These are phyloP conservation scores for Phytophthora cactorum DNA, from an alignment of 352 stramenopile species.

Conservation along the genomic window DNA sequence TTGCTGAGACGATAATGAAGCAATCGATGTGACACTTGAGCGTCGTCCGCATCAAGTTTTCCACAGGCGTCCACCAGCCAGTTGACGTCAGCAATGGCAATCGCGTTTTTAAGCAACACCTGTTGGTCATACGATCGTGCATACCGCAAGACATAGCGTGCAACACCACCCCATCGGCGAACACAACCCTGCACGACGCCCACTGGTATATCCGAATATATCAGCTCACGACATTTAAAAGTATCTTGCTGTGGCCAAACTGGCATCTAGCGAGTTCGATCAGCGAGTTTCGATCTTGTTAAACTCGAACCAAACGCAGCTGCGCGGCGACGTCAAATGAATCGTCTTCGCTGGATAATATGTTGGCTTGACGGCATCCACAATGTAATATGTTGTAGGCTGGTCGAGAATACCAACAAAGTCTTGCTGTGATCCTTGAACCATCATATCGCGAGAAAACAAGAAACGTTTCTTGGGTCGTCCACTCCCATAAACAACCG, in stretches of 20 bases:
- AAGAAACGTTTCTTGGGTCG: constrained; percentile 7
- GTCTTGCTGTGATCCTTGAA: constrained; percentile 27
- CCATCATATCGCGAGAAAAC: constrained; percentile 12
- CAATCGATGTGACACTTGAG: too few relatives aligned
- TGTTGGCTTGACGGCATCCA: neutral
- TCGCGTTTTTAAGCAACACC: constrained; percentile 6
- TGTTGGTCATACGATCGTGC: neutral
- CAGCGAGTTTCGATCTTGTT: neutral
- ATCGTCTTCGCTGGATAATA: neutral
- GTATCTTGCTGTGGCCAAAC: neutral
- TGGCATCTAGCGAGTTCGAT: neutral
- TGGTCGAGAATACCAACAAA: constrained; percentile 36
- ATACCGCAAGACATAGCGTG: neutral
- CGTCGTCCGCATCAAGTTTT: too few relatives aligned
- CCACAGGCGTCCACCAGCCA: too few relatives aligned
- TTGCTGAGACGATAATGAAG: constrained; percentile 18
- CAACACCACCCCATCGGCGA: neutral
- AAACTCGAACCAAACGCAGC: neutral
- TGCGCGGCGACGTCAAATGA: neutral
- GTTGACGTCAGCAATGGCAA: constrained; percentile 11
- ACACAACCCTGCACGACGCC: neutral
- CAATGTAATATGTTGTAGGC: constrained; percentile 36
- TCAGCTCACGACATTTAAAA: neutral
- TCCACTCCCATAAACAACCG: constrained; percentile 37
- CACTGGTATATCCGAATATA: neutral